Base-by-base conservation (phyloP, 345 rosid genomes). In the Acer yangbiense region DNA sequence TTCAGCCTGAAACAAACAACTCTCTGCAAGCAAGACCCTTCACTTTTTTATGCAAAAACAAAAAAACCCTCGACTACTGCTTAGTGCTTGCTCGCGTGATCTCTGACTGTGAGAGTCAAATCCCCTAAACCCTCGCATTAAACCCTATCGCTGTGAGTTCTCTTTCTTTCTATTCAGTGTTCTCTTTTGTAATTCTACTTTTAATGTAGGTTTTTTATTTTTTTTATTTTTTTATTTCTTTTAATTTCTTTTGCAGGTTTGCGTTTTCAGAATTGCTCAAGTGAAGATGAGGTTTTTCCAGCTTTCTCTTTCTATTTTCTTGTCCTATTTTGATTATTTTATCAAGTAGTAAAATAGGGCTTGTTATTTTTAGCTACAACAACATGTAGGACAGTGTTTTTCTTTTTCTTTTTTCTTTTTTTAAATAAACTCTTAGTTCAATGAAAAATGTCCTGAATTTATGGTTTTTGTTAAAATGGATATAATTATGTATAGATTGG, bases 251-350 rank as follows among this genome's bases (percentile, higher is more conserved):
- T 71, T 44, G 77, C 76, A 83, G 83, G 72, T 86, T 60, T 76
- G 44, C 61, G 78, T 7, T n/a, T 62, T 68, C 69, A 21, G 73
- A 79, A 78, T 69, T 63, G n/a, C 60, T 68, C 7, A 27, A 60
- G 80, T 70, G 79, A 85, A 46, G 44, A 88, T 88, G 90, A 87
- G 87, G 91, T 87, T 74, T 41, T 61, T 70, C 35, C 4, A 4
- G 35, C 39, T 76, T 69, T 67, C 68, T 63, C 9, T 25, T 61
- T 61, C 39, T 39, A n/a, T 43, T 58, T 68, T 73, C 18, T 69
- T 82, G 0, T 3, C 6, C 3, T 7, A 9, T 73, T 39, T 10
- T 23, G 4, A 32, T 71, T 11, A 20, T 43, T 29, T 21, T 65
- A 39, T 39, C 10, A 17, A 16, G 57, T 68, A 39, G 23, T 18